A percentile compares a stretch with the other conserved stretches of the same genome.
Conservation (phyloP, 495 filamentous ascomycete genomes). For the Astrocystis sublimbata region DNA sequence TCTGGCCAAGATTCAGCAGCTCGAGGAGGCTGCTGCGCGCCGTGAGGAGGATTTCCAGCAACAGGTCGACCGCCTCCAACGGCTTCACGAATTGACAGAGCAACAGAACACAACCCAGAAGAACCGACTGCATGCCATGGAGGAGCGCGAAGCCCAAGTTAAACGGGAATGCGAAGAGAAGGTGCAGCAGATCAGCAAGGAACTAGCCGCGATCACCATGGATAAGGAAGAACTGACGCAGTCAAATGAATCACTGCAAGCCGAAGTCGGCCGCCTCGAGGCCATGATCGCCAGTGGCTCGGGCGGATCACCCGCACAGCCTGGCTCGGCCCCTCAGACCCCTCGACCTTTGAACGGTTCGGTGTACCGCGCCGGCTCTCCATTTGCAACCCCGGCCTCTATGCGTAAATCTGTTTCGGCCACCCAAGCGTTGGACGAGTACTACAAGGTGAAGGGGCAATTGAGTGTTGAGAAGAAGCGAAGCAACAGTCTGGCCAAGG, state of each 20-base stretch:
- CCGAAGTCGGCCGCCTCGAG: conserved; percentile 65
- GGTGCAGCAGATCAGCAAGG: conserved; percentile 73
- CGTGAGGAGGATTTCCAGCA: conserved; percentile 78
- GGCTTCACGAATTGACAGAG: conserved; percentile 82
- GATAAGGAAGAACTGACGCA: conserved; percentile 71
- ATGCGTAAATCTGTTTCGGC: conserved; percentile 50
- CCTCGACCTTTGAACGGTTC: conserved; percentile 58
- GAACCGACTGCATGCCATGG: conserved; percentile 78
- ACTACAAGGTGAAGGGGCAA: conserved; percentile 54
- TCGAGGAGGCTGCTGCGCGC: conserved; percentile 77
- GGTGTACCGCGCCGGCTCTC: conserved; percentile 46
- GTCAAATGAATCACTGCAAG: conserved; percentile 69
- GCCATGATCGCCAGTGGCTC: conserved; percentile 37
- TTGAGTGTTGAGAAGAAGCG: conserved; percentile 65
- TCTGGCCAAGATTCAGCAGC: conserved; percentile 73
- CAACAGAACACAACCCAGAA: conserved; percentile 80
- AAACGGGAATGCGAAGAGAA: conserved; percentile 81
- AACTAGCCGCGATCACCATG: conserved; percentile 62
- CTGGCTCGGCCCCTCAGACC: conserved; percentile 55
- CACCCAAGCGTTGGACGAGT: conserved; percentile 54
- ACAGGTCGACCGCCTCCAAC: conserved; percentile 74
- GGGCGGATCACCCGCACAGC: conserved; percentile 28
- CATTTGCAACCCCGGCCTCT: conserved; percentile 56
- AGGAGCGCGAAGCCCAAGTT: conserved; percentile 70
- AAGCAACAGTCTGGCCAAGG: conserved; percentile 66